Evolutionary conservation across 495 filamentous ascomycete genomes (phyloP).

Genomic region (Lindgomyces ingoldianus): DNA sequence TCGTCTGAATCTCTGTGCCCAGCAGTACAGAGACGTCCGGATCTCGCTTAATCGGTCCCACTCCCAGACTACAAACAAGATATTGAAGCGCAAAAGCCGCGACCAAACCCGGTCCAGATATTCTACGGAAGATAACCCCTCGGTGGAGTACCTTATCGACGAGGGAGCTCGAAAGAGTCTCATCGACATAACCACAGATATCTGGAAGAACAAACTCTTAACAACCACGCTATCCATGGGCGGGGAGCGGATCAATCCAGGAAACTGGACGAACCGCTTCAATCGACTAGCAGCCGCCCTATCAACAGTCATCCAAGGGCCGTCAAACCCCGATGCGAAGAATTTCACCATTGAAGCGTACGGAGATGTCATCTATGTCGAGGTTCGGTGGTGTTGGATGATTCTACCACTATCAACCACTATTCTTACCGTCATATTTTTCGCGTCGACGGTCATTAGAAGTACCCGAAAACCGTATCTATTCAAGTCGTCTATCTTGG

Average conservation of each 20-base stretch:
- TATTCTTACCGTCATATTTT: neutral
- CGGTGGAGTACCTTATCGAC: too few species aligned
- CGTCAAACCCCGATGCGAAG: neutral
- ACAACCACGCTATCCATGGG: too few species aligned
- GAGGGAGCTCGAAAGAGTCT: too few species aligned
- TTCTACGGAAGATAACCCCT: too few species aligned
- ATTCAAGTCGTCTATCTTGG: slow-evolving; percentile 12
- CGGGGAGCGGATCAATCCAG: too few species aligned
- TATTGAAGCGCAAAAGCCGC: neutral
- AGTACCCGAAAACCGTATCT: slow-evolving; percentile 6
- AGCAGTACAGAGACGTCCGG: neutral
- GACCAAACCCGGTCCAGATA: neutral
- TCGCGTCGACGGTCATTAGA: neutral
- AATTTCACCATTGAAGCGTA: neutral
- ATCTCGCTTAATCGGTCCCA: neutral
- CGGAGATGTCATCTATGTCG: neutral
- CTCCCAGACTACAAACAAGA: neutral
- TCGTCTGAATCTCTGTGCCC: neutral
- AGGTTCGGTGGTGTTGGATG: slow-evolving; percentile 11
- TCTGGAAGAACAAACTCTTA: too few species aligned
- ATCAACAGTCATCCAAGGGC: neutral
- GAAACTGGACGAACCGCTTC: neutral
- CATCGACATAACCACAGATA: too few species aligned
- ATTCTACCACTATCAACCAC: slow-evolving; percentile 8
- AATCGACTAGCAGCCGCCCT: neutral